These are phyloP conservation scores for Theileria parva DNA, from an alignment of 169 alveolate species.

Conservation along the genomic window DNA sequence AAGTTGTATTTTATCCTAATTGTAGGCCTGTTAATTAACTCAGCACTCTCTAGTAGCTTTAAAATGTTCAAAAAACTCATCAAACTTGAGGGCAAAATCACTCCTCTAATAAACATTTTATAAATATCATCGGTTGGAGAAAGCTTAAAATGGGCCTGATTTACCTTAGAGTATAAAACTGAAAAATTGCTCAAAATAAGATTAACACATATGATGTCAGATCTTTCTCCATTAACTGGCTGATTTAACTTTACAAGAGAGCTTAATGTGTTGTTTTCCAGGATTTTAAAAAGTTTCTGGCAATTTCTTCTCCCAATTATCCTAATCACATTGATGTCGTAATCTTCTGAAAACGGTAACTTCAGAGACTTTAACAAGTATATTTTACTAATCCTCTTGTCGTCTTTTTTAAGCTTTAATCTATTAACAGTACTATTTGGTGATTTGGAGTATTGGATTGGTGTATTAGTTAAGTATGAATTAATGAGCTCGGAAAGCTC, in stretches of 20 bases:
- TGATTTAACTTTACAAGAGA: conserved; percentile 22
- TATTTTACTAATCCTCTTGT: conserved; percentile 1
- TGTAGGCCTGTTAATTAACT: conserved; percentile 8
- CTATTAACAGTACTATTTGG: background rate
- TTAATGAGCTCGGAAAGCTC: conserved; percentile 5
- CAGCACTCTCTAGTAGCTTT: conserved; percentile 20
- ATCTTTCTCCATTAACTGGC: background rate
- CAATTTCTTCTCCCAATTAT: conserved; percentile 36
- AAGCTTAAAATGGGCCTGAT: conserved; percentile 31
- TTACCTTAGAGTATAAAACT: conserved; percentile 44
- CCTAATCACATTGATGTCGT: conserved; percentile 39
- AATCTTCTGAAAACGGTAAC: conserved; percentile 43
- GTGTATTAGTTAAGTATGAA: conserved; percentile 12
- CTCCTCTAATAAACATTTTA: conserved; percentile 27
- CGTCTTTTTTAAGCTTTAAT: background rate
- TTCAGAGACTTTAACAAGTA: conserved; percentile 46
- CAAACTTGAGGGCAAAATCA: conserved; percentile 52
- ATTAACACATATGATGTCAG: conserved; percentile 19
- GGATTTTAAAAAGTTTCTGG: conserved; percentile 29
- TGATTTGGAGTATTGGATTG: background rate
- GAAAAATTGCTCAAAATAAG: conserved; percentile 52
- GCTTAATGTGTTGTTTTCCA: conserved; percentile 11
- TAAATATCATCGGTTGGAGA: background rate
- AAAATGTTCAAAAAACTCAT: conserved; percentile 21
- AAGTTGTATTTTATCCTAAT: conserved; percentile 32